Conservation (phyloP, 352 stramenopile genomes). For the Phytopythium cucurbitacearum region DNA sequence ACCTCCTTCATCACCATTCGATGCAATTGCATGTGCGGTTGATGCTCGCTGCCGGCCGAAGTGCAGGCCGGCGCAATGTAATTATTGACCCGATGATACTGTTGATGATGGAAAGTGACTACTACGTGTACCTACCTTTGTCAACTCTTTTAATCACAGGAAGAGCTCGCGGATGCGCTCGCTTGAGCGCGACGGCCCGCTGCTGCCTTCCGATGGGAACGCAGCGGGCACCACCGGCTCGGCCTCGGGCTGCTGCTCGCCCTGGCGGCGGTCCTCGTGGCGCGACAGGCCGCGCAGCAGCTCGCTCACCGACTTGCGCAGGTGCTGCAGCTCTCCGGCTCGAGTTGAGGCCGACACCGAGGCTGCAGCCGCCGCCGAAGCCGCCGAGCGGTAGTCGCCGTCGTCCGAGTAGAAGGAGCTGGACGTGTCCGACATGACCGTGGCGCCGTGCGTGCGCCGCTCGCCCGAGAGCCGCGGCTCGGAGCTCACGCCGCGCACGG, state of each 20-base stretch:
- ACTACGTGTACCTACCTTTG: not conserved
- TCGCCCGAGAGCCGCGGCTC: constrained; percentile 12
- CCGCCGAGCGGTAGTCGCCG: constrained; percentile 12
- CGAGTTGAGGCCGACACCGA: constrained; percentile 15
- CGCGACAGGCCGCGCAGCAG: constrained; percentile 52
- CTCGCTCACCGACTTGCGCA: constrained; percentile 15
- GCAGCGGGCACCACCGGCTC: constrained; percentile 14
- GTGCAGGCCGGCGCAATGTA: too few relatives aligned
- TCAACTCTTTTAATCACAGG: constrained; percentile 8
- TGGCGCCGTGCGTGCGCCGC: constrained; percentile 2
- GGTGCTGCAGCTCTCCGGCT: constrained; percentile 3
- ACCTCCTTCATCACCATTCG: too few relatives aligned
- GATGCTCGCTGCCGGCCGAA: too few relatives aligned
- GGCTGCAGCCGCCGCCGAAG: constrained; percentile 8
- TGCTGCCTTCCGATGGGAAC: constrained; percentile 20
- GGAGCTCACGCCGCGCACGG: constrained; percentile 5
- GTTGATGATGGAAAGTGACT: too few relatives aligned
- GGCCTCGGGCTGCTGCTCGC: constrained; percentile 21
- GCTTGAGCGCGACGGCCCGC: constrained; percentile 15
- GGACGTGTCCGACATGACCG: constrained; percentile 21
- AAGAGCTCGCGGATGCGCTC: constrained; percentile 29
- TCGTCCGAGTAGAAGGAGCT: constrained; percentile 28
- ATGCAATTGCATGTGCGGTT: too few relatives aligned
- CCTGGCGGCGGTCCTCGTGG: constrained; percentile 30
- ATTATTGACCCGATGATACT: too few relatives aligned